Base-by-base conservation (phyloP, 2,329 filamentous ascomycete species). In the Fonsecaea nubica region DNA sequence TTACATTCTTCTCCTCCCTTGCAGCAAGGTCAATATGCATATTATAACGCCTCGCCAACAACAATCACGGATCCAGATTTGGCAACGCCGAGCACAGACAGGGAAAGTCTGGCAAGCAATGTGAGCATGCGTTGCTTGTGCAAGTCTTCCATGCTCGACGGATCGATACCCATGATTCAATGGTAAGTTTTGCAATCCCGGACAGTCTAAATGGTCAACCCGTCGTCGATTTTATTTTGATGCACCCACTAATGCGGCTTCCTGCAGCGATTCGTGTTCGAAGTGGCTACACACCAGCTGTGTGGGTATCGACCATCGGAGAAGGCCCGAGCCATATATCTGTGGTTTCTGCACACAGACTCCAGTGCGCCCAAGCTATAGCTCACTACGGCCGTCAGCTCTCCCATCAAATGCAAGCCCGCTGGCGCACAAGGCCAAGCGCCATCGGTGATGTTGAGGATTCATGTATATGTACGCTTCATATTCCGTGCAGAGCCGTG, bases 241-340 rank as follows among this genome's bases (percentile, higher is more conserved):
- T 21, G n/a, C 38, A 53, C 12, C 12, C 15, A 38, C 40, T 67
- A 52, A 58, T 18, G 52, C 55, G 33, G 32, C 10, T 42, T 63
- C 2, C 53, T 42, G 30, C 68, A 84, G 87, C 76, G 84, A 86
- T 75, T 85, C 84, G 30, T 89, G 87, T 77, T 84, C 80, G n/a
- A 86, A 88, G 71, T 89, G 85, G 84, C 78, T 87, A 35, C 87
- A 89, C 72, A 83, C 84, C 36, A 80, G 80, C 62, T 89, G 87
- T 71, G 80, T 88, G 25, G 85, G 86, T 1, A 75, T 88, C 15
- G 81, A 83, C 63, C 75, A 79, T 18, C 78, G 80, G 42, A 81
- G 80, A 61, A 76, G 84, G 25, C 76, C 80, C 9, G 80, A 81
- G 0, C 76, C 82, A 35, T 85, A 84, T 69, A 79, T 84, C 12